Conservation (phyloP, 495 filamentous ascomycete species). For the Annulohypoxylon maeteangense region DNA sequence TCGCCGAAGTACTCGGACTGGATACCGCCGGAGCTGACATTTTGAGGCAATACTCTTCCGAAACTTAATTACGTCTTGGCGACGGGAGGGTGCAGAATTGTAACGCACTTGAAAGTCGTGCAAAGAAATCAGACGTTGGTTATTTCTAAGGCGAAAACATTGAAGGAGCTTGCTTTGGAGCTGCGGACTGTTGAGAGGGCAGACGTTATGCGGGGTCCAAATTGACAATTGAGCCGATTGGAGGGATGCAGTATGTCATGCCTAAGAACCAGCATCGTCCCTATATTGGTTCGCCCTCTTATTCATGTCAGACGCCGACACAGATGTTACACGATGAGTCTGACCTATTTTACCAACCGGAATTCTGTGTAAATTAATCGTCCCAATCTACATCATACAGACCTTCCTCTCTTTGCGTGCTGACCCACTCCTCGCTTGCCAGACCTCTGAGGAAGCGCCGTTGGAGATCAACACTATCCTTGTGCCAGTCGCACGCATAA, state of each 20-base stretch:
- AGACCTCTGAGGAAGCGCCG: constrained; percentile 70
- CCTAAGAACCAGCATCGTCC: constrained; percentile 24
- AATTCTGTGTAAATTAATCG: constrained; percentile 40
- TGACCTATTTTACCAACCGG: constrained; percentile 11
- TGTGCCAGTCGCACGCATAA: constrained; percentile 91
- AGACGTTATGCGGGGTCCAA: constrained; percentile 40
- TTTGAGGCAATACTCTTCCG: not conserved
- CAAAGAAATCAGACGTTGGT: constrained; percentile 25
- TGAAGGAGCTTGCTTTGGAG: constrained; percentile 26
- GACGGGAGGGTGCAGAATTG: constrained; percentile 24
- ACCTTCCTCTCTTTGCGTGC: constrained; percentile 73
- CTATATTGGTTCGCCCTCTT: constrained; percentile 19
- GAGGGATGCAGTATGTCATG: constrained; percentile 42
- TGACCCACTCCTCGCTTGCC: constrained; percentile 77
- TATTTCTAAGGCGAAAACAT: constrained; percentile 17
- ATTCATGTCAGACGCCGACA: constrained; percentile 6
- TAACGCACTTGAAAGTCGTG: constrained; percentile 14
- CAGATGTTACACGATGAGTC: constrained; percentile 27
- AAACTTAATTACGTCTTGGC: constrained; percentile 22
- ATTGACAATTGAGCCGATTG: constrained; percentile 30
- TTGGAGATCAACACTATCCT: constrained; percentile 72
- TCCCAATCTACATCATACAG: constrained; percentile 59
- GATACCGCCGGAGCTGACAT: constrained; percentile 35
- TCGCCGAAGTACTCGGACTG: constrained; percentile 16
- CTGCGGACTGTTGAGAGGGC: constrained; percentile 27